Percentiles rank a stretch among this genome's conserved stretches.
phyloP scores from a whole-genome alignment of 176 grass and related monocot genomes.

The Pontederia paniculata region DNA sequence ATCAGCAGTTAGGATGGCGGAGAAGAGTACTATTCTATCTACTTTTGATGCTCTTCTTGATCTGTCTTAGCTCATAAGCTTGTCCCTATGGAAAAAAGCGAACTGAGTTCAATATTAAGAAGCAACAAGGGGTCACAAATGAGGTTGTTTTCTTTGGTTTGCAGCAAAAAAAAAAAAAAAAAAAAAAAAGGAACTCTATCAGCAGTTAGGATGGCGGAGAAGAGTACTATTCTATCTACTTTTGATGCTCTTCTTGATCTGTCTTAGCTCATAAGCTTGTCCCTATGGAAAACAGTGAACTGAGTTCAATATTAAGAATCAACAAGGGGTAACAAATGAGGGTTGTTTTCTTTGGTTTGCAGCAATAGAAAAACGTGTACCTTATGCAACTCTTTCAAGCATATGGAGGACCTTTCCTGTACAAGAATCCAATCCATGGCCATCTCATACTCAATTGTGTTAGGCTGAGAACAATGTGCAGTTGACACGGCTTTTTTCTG shows the following conservation, averaged over 20 bases:
- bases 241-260: not conserved
- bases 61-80: not conserved
- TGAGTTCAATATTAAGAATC: not conserved
- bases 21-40: not conserved
- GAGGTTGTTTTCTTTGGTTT: not conserved
- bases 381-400: slow-evolving; percentile 32
- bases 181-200: too few species aligned
- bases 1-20: too few species aligned
- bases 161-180: too few species aligned
- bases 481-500: slow-evolving; percentile 75
- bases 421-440: slow-evolving; percentile 61
- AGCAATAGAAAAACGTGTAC: slow-evolving; percentile 4
- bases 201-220: too few species aligned
- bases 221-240: not conserved
- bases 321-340: not conserved
- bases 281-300: not conserved
- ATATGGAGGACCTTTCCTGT: slow-evolving; percentile 30
- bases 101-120: not conserved
- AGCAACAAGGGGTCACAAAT: not conserved
- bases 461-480: slow-evolving; percentile 81
- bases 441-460: slow-evolving; percentile 78
- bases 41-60: not conserved
- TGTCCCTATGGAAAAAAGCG: not conserved
- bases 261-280: slow-evolving; percentile 2
- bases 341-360: not conserved